These are phyloP conservation scores for Aechmea fasciata DNA, from an alignment of 176 grass and related monocot species.

Conservation along the genomic window DNA sequence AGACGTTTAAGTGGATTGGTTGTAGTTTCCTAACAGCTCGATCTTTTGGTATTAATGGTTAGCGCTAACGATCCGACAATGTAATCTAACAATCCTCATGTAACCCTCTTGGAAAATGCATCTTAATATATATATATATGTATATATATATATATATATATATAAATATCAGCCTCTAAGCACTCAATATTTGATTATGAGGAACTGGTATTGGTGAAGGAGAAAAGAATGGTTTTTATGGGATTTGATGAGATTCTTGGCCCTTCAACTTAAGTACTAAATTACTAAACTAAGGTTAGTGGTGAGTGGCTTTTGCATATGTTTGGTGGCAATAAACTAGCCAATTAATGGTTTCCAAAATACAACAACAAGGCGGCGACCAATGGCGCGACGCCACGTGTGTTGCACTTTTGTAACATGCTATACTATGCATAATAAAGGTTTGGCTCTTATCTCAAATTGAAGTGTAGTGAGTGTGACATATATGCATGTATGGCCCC, in stretches of 20 bases:
- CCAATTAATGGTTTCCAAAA: no score
- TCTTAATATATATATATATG: not conserved
- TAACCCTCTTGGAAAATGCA: not conserved
- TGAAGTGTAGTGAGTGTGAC: no score
- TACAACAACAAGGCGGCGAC: no score
- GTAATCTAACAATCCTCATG: not conserved
- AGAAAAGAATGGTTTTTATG: not conserved
- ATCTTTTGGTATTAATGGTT: no score
- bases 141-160: not conserved
- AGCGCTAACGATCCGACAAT: not conserved
- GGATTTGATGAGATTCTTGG: not conserved
- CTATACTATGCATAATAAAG: no score
- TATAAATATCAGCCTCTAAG: not conserved
- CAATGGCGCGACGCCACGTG: no score
- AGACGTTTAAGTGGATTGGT: no score
- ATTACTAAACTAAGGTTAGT: not conserved
- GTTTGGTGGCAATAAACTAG: no score
- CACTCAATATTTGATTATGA: not conserved
- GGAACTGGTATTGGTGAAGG: not conserved
- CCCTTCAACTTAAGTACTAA: not conserved
- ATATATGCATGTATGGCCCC: no score
- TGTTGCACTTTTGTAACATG: no score
- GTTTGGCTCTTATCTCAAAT: no score
- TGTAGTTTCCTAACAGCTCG: no score
- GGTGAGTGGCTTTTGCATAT: not conserved